A percentile compares a stretch with the other conserved stretches of the same genome.
These are phyloP conservation scores for Cladobotryum protrusum DNA, from an alignment of 2,329 filamentous ascomycete species.

Conservation along the genomic window DNA sequence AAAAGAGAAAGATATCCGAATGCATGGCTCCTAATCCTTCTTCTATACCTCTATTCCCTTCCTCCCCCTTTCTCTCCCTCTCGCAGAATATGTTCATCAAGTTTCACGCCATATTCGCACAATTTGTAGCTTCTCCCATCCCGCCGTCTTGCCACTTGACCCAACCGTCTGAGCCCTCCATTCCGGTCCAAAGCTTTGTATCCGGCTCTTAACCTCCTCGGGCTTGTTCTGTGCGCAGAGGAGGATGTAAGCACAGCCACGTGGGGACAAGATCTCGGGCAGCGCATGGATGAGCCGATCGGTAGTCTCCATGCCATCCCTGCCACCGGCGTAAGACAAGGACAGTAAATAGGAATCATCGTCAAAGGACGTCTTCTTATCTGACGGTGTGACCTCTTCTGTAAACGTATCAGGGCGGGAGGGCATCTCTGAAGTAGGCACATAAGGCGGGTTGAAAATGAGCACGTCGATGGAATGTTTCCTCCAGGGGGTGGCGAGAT, in stretches of 20 bases:
- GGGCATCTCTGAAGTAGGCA: constrained; percentile 75
- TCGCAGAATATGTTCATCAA: not conserved
- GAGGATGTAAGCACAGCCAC: constrained; percentile 82
- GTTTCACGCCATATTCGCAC: constrained; percentile 70
- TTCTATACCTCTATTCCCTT: not conserved
- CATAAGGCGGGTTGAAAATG: constrained; percentile 96
- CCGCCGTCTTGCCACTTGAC: constrained; percentile 76
- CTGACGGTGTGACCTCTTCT: constrained; percentile 20
- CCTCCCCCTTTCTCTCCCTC: not conserved
- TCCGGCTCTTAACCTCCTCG: constrained; percentile 59
- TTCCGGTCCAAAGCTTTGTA: constrained; percentile 42
- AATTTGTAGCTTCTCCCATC: constrained; percentile 91
- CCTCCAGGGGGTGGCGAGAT: constrained; percentile 60
- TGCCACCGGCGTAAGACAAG: constrained; percentile 82
- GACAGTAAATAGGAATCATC: constrained; percentile 77
- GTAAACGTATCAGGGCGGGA: constrained; percentile 31
- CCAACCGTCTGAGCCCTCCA: constrained; percentile 78
- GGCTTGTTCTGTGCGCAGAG: constrained; percentile 90
- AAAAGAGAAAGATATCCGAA: constrained; percentile 23
- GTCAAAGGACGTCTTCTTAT: constrained; percentile 52
- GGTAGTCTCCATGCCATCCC: constrained; percentile 91
- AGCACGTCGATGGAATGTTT: constrained; percentile 65
- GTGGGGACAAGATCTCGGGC: constrained; percentile 52
- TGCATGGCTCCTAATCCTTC: constrained; percentile 18
- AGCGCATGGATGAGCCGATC: constrained; percentile 67